A percentile compares a stretch with the other conserved stretches of the same genome.
Evolutionary conservation across 176 grass and related monocot genomes (phyloP).

Genomic region (Elymus sibiricus): DNA sequence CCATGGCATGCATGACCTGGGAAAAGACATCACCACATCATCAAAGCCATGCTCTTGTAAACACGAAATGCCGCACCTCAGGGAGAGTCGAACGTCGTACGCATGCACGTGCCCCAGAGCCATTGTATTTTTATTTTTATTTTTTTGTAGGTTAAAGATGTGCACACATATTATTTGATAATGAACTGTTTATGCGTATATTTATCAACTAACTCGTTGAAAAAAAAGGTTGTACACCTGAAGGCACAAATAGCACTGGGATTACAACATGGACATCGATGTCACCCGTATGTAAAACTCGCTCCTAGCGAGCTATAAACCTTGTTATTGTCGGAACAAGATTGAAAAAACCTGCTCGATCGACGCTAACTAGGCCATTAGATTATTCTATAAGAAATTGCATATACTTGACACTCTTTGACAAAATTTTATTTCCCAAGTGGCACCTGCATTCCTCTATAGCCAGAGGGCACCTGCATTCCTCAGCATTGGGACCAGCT

Average conservation of each 20-base stretch:
- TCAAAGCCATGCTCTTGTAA: no score
- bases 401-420: background rate
- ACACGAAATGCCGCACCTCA: no score
- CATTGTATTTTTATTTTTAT: no score
- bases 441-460: background rate
- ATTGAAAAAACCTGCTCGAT: background rate
- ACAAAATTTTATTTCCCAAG: background rate
- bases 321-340: background rate
- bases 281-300: background rate
- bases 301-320: background rate
- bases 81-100: no score
- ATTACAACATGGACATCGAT: background rate
- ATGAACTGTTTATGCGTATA: background rate
- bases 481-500: slow-evolving; percentile 47
- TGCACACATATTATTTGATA: background rate
- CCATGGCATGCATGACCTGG: no score
- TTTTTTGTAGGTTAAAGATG: background rate
- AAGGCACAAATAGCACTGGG: background rate
- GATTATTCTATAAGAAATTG: background rate
- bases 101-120: no score
- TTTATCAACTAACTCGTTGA: background rate
- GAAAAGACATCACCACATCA: no score
- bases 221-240: background rate
- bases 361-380: background rate
- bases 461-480: slow-evolving; percentile 56